Base-by-base conservation (phyloP, 345 rosid genomes). In the Leavenworthia alabamica region DNA sequence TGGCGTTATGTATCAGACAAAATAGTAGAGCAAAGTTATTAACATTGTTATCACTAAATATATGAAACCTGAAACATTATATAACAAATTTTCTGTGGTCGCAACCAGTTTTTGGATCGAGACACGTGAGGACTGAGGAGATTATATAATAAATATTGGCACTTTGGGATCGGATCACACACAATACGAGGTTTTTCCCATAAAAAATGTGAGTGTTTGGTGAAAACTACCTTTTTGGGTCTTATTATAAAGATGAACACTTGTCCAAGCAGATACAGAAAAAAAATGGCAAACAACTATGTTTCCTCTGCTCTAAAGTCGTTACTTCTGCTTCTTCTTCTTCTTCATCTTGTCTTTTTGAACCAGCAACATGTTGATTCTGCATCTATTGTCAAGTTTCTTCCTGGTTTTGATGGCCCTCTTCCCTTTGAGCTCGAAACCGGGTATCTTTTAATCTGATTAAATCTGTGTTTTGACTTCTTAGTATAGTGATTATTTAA, bases 401-500 rank as follows among this genome's bases (percentile, higher is more conserved):
- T 63, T 36, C 60, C 60, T 56, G 60, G 60, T 56, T 56, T 56
- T 56, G 60, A 56, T 13, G 60, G 33, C 6, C 59, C 67, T 27
- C 59, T 50, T 39, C 67, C 59, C 2, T 63, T 63, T 50, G 59
- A 50, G 67, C 50, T 56, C n/a, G 46, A 56, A 23, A 56, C 60
- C 33, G 60, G 60, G 60, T 56, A 46, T 39, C 3, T 56, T 3
- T 8, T 56, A 13, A 2, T 39, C 1, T 23, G 47, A 37, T 24
- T 13, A 5, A 35, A 39, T 24, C 5, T n/a, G 23, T 39, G 5
- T 37, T 39, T 10, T 8, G 13, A 54, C 4, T 46, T 32, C 4
- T 32, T 4, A 12, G 14, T n/a, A 13, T 39, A 8, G 33, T 37
- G 3, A 8, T 8, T 8, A 5, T 13, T 45, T n/a, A 12, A n/a